Evolutionary conservation across 164 flowering plant genomes (phyloP).

Genomic region (Warburgia ugandensis): DNA sequence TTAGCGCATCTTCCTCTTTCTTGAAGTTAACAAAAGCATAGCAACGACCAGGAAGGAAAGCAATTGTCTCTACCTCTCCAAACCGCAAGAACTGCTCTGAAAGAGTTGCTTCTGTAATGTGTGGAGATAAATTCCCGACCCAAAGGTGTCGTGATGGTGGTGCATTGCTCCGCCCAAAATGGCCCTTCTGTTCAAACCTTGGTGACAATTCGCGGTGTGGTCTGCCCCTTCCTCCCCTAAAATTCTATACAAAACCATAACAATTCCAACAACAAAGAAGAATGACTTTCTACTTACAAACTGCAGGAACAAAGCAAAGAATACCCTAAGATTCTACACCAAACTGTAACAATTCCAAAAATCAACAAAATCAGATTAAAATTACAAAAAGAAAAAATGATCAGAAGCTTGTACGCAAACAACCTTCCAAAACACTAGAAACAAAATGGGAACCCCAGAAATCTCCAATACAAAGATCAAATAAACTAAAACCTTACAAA

Average conservation of each 20-base stretch:
- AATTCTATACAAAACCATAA: conserved; percentile 20
- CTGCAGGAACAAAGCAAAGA: not conserved
- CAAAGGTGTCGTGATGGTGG: conserved; percentile 85
- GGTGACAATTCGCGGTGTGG: conserved; percentile 31
- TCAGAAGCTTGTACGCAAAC: too few relatives aligned
- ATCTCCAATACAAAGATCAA: too few relatives aligned
- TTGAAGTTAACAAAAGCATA: conserved; percentile 77
- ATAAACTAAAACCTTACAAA: too few relatives aligned
- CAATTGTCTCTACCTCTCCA: conserved; percentile 71
- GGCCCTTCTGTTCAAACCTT: conserved; percentile 33
- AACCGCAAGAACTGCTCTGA: conserved; percentile 47
- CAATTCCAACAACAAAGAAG: not conserved
- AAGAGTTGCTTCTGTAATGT: conserved; percentile 33
- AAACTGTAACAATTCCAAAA: too few relatives aligned
- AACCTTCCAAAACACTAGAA: too few relatives aligned
- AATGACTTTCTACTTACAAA: not conserved
- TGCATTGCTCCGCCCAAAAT: conserved; percentile 21
- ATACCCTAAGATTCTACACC: too few relatives aligned
- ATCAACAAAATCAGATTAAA: too few relatives aligned
- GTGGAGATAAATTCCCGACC: conserved; percentile 78
- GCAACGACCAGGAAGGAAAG: conserved; percentile 71
- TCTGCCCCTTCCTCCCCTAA: conserved; percentile 47
- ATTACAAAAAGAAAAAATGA: too few relatives aligned
- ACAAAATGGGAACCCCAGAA: too few relatives aligned
- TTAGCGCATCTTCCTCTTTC: conserved; percentile 62